phyloP scores from a whole-genome alignment of 495 filamentous ascomycete species.

The Lophiostoma macrostomum region DNA sequence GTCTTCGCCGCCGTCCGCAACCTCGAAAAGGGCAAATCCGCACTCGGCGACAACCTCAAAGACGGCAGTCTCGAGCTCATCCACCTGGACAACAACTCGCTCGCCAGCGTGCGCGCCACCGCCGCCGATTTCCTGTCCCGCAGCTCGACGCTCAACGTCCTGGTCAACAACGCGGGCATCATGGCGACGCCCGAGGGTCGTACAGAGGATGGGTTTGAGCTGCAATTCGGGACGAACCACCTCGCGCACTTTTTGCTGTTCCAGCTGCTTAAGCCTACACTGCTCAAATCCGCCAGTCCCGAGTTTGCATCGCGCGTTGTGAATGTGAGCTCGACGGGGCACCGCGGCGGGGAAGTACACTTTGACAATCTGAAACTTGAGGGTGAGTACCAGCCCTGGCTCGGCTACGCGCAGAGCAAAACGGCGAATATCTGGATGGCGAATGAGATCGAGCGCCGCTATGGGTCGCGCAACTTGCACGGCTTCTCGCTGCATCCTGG shows the following conservation, averaged over 20 bases:
- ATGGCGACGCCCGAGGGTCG: constrained; percentile 27
- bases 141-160: constrained; percentile 31
- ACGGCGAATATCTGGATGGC: constrained; percentile 33
- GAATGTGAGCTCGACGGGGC: constrained; percentile 21
- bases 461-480: constrained; percentile 20
- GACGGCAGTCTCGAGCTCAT: constrained; percentile 40
- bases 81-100: constrained; percentile 47
- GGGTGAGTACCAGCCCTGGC: constrained; percentile 9
- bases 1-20: constrained; percentile 48
- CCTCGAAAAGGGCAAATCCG: constrained; percentile 40
- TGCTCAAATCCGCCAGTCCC: constrained; percentile 25
- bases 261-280: constrained; percentile 26
- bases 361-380: constrained; percentile 32
- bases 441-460: constrained; percentile 31
- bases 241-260: constrained; percentile 36
- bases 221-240: constrained; percentile 35
- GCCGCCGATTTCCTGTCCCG: constrained; percentile 38
- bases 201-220: constrained; percentile 30
- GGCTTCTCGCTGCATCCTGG: constrained; percentile 30
- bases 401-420: constrained; percentile 27
- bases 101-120: constrained; percentile 46
- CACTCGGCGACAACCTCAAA: constrained; percentile 26
- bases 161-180: constrained; percentile 33
- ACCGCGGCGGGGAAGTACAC: constrained; percentile 18
- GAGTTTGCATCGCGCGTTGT: constrained; percentile 30